phyloP scores from a whole-genome alignment of 805 yeast species.

The Lachancea waltii region DNA sequence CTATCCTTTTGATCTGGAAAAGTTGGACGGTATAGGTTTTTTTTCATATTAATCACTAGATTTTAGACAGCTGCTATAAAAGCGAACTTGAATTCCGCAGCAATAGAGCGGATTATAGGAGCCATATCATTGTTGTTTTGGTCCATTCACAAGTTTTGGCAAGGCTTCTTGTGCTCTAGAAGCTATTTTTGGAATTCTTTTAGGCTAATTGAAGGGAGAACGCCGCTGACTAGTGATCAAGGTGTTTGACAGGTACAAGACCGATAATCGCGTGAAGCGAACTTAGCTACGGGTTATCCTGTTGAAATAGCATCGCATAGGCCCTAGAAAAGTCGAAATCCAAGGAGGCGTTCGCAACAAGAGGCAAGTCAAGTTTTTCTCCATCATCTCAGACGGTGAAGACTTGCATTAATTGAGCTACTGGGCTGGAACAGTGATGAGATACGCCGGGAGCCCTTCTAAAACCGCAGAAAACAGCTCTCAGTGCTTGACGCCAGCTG shows the following conservation, averaged over 20 bases:
- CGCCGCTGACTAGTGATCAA: neutral
- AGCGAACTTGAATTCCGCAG: neutral
- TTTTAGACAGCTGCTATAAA: neutral
- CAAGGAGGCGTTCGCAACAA: too few relatives aligned
- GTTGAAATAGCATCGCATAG: too few relatives aligned
- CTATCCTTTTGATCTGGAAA: neutral
- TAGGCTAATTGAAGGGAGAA: too few relatives aligned
- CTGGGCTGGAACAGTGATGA: too few relatives aligned
- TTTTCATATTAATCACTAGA: neutral
- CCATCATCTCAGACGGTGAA: neutral
- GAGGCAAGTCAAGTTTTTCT: neutral
- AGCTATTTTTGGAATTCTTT: too few relatives aligned
- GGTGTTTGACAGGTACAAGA: neutral
- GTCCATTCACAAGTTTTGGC: too few relatives aligned
- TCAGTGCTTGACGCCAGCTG: conserved; percentile 11
- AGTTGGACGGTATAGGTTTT: neutral
- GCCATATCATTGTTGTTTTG: too few relatives aligned
- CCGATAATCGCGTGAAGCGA: neutral
- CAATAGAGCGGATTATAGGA: too few relatives aligned
- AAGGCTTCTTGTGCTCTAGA: too few relatives aligned
- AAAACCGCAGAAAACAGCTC: conserved; percentile 1
- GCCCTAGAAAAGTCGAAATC: too few relatives aligned
- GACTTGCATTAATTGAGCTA: too few relatives aligned
- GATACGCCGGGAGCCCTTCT: conserved; percentile 4
- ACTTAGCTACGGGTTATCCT: too few relatives aligned